Conservation (phyloP, 257 asterid species). For the Solanum sejunctum region DNA sequence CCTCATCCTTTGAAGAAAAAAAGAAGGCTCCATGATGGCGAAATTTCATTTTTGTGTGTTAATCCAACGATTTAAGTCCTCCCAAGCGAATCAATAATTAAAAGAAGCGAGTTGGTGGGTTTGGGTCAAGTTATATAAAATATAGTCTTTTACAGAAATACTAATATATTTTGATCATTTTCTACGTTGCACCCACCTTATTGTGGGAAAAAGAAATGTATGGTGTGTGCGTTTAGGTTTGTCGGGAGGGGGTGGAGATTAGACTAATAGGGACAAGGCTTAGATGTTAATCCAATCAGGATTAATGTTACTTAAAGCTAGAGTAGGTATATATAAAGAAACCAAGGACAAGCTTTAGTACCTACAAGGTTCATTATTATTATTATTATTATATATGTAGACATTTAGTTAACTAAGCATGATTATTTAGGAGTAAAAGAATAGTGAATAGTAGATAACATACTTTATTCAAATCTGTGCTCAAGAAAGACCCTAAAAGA, state of each 20-base stretch:
- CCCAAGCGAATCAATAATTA: neutral
- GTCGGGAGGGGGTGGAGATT: neutral
- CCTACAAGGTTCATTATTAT: neutral
- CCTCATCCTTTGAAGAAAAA: too few species aligned
- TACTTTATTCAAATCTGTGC: neutral
- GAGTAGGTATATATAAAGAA: neutral
- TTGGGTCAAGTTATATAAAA: neutral
- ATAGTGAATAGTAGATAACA: neutral
- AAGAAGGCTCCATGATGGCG: neutral
- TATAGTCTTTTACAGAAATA: neutral
- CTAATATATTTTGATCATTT: neutral
- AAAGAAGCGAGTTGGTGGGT: neutral
- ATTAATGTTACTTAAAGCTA: neutral
- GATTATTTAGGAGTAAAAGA: neutral
- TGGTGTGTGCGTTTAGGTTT: neutral
- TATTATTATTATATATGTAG: neutral
- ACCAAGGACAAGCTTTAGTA: neutral
- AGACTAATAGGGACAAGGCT: neutral
- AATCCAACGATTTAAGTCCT: neutral
- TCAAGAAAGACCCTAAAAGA: slow-evolving; percentile 3
- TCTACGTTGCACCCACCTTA: neutral
- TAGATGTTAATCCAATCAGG: neutral
- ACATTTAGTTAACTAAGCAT: neutral
- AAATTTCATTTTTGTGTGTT: neutral
- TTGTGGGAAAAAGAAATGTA: too few species aligned